A percentile compares a stretch with the other conserved stretches of the same genome.
Conservation (phyloP, 2,329 filamentous ascomycete species). For the Penicillium vulpinum region DNA sequence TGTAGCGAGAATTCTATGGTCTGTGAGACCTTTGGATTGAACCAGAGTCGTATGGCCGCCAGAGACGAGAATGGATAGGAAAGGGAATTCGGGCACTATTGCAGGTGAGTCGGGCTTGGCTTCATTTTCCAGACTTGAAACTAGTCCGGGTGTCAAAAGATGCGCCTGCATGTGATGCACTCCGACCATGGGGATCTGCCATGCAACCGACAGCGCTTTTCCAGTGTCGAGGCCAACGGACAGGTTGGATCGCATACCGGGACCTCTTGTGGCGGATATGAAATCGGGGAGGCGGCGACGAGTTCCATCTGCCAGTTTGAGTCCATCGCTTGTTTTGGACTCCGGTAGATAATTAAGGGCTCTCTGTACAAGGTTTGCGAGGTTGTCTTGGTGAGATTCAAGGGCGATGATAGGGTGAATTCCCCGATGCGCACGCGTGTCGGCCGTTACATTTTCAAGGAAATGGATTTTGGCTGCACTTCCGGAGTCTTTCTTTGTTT, state of each 20-base stretch:
- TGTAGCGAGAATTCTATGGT: constrained; percentile 71
- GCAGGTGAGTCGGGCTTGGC: constrained; percentile 7
- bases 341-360: constrained; percentile 61
- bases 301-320: constrained; percentile 25
- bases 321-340: constrained; percentile 12
- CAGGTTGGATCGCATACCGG: constrained; percentile 81
- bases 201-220: constrained; percentile 82
- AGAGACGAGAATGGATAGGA: constrained; percentile 83
- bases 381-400: constrained; percentile 69
- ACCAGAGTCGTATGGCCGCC: constrained; percentile 91
- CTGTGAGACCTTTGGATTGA: constrained; percentile 65
- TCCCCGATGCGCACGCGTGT: constrained; percentile 72
- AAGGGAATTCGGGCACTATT: constrained; percentile 67
- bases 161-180: constrained; percentile 99
- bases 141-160: constrained; percentile 80
- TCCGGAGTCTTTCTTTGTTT: constrained; percentile 32
- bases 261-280: constrained; percentile 84
- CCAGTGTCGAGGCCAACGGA: constrained; percentile 76
- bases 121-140: constrained; percentile 56
- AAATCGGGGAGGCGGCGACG: constrained; percentile 67
- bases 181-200: constrained; percentile 77
- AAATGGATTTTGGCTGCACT: constrained; percentile 64
- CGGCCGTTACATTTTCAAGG: constrained; percentile 77
- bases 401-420: constrained; percentile 78
- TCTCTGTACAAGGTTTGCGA: constrained; percentile 67